phyloP scores from a whole-genome alignment of 1,284 basidiomycete genomes.

The Cryptococcus sp. region DNA sequence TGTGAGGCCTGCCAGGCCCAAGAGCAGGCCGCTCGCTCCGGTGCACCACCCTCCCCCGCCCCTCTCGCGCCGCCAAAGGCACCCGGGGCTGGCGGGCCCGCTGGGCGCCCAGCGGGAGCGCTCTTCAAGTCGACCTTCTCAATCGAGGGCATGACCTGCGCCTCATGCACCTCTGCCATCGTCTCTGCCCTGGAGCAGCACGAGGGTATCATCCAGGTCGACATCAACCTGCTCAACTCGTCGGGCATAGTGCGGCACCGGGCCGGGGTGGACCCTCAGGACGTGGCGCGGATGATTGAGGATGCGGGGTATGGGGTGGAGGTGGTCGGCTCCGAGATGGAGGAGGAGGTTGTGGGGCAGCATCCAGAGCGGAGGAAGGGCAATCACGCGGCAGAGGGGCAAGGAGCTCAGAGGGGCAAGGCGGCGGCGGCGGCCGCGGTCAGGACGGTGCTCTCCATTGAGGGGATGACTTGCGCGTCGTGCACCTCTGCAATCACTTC shows the following conservation, averaged over 20 bases:
- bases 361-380: neutral
- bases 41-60: neutral
- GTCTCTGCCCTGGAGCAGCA: conserved; percentile 25
- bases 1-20: conserved; percentile 46
- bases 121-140: conserved; percentile 17
- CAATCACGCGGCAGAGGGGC: too few relatives aligned
- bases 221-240: conserved; percentile 30
- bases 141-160: conserved; percentile 44
- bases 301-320: conserved; percentile 44
- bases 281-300: conserved; percentile 35
- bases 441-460: conserved; percentile 26
- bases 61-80: neutral
- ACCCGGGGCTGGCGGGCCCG: too few relatives aligned
- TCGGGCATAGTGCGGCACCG: conserved; percentile 25
- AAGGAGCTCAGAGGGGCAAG: neutral
- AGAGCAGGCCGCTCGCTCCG: neutral
- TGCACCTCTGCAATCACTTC: conserved; percentile 40
- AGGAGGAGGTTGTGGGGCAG: conserved; percentile 5
- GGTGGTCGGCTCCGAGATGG: conserved; percentile 5
- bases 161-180: conserved; percentile 42
- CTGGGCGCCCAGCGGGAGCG: too few relatives aligned
- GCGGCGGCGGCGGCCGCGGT: neutral
- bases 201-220: conserved; percentile 14
- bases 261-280: neutral
- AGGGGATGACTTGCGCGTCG: conserved; percentile 44